Base-by-base conservation (phyloP, 257 asterid genomes). In the Solanum clarkiae region DNA sequence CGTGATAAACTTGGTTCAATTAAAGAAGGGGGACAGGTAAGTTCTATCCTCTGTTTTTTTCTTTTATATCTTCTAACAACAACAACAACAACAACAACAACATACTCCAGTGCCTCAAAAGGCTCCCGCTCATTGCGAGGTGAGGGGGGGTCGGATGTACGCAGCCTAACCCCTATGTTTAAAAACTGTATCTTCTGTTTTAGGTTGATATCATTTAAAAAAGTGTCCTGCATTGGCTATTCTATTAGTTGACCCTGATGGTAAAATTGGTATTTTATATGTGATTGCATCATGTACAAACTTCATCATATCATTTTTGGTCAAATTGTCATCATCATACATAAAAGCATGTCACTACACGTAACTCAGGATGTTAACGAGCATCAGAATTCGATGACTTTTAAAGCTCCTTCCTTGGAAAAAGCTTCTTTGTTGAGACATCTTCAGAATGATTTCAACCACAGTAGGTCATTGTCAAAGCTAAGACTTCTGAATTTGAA, bases 1-100 rank as follows among this genome's bases (percentile, higher is more conserved):
- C 99, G 99, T 16, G 95, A 97, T 90, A 88, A 91, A 81, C 91
- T 90, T 80, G 99, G 99, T 51, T 40, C 91, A 80, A 86, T 97
- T 87, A 92, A 88, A 85, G 99, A 97, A 89, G 99, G 99, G 65
- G 95, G 99, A 82, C 94, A 92, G 97, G 99, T 95, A 91, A 86
- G 80, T 54, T 26, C 49, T 75, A 22, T 60, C 68, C 68, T 60
- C 51, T 45, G 11, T 9, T 9, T 8, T 45, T 45, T 8, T 45
- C 51, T 9, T 8, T 45, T 45, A 8, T 9, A 45, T 45, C 51
- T 8, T 45, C 10, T 8, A 45, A n/a, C n/a, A n/a, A n/a, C n/a
- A n/a, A n/a, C n/a, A n/a, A n/a, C n/a, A n/a, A n/a, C n/a, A n/a
- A n/a, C n/a, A n/a, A n/a, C n/a, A n/a, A n/a, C n/a, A n/a, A n/a